Evolutionary conservation across 768 basidiomycete species (phyloP).

Genomic region (Leccinum pellstonianum): DNA sequence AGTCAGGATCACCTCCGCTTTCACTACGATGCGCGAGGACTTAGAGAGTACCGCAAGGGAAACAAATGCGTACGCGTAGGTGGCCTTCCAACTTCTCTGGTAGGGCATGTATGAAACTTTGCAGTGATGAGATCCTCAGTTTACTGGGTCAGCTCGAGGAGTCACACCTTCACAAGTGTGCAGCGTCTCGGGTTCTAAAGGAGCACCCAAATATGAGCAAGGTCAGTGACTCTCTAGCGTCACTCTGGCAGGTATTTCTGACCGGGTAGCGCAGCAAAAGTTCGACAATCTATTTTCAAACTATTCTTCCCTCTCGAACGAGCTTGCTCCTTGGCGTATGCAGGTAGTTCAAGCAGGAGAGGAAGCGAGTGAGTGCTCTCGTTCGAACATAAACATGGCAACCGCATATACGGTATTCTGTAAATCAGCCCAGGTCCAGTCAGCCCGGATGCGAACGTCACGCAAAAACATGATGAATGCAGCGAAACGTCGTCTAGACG

Average conservation of each 20-base stretch:
- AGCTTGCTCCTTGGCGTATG: constrained; percentile 33
- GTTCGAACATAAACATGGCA: neutral
- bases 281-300: constrained; percentile 24
- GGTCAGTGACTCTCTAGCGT: constrained; percentile 11
- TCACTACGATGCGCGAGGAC: constrained; percentile 15
- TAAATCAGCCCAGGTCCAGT: constrained; percentile 33
- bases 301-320: constrained; percentile 29
- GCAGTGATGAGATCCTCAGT: constrained; percentile 22
- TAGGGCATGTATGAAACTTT: neutral
- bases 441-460: constrained; percentile 32
- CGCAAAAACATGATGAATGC: constrained; percentile 35
- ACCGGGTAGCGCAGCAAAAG: constrained; percentile 18
- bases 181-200: constrained; percentile 6
- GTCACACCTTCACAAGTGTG: constrained; percentile 16
- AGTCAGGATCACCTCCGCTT: constrained; percentile 16
- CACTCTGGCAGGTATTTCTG: constrained; percentile 1
- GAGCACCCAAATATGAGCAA: constrained; percentile 11
- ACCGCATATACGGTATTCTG: constrained; percentile 4
- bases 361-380: constrained; percentile 31
- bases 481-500: constrained; percentile 35
- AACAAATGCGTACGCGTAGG: constrained; percentile 30
- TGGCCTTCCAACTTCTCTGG: neutral
- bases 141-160: constrained; percentile 25
- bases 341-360: constrained; percentile 33
- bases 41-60: constrained; percentile 20